A percentile compares a stretch with the other conserved stretches of the same genome.
Conservation (phyloP, 208 protist species). For the Chromosphaera perkinsii region DNA sequence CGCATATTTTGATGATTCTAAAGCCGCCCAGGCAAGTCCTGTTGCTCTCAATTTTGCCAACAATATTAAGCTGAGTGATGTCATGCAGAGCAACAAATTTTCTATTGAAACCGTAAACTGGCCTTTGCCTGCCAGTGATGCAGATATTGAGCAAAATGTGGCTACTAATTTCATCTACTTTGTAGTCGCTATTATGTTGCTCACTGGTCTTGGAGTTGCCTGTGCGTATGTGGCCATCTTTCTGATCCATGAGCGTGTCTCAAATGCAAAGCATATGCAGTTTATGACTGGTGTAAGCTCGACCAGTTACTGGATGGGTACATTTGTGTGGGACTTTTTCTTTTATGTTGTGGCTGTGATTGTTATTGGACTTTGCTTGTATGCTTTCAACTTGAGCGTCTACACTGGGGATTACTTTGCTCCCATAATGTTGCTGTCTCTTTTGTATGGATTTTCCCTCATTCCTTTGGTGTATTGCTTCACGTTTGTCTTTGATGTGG, state of each 20-base stretch:
- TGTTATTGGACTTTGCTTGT: neutral
- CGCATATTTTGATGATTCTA: too few relatives aligned
- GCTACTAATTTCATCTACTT: neutral
- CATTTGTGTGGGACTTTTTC: conserved; percentile 33
- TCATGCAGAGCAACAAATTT: neutral
- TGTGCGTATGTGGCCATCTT: conserved; percentile 32
- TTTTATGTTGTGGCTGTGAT: conserved; percentile 5
- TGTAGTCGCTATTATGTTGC: conserved; percentile 9
- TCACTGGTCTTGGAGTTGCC: conserved; percentile 36
- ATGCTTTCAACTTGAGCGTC: neutral
- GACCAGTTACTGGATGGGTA: conserved; percentile 38
- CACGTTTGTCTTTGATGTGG: conserved; percentile 9
- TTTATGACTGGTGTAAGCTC: conserved; percentile 39
- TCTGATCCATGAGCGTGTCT: conserved; percentile 30
- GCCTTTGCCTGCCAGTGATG: neutral
- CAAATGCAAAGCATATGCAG: conserved; percentile 49
- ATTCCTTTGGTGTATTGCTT: conserved; percentile 33
- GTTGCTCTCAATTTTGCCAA: neutral
- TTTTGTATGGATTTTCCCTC: conserved; percentile 5
- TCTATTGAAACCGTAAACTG: neutral
- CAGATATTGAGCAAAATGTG: neutral
- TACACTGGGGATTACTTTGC: neutral
- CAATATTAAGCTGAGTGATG: neutral
- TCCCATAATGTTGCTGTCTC: conserved; percentile 18
- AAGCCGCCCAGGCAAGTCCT: too few relatives aligned